These are phyloP conservation scores for Aureobasidium sp. DNA, from an alignment of 2,329 filamentous ascomycete species.

Conservation along the genomic window DNA sequence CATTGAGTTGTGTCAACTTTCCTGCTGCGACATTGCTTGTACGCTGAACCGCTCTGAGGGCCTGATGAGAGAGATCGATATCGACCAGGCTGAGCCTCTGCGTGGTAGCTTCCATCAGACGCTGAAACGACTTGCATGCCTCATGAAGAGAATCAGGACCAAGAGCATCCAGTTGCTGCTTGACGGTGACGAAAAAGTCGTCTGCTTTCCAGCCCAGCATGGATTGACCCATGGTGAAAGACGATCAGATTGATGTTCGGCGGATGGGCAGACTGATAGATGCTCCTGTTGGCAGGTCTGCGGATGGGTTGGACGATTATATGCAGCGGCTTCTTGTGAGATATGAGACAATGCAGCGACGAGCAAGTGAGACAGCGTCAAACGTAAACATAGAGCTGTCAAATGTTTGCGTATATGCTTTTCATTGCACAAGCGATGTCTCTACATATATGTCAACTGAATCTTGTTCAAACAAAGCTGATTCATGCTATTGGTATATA, in stretches of 20 bases:
- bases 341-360: background rate
- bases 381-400: background rate
- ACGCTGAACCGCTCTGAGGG: background rate
- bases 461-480: background rate
- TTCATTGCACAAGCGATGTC: background rate
- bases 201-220: slow-evolving; percentile 2
- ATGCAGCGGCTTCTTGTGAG: background rate
- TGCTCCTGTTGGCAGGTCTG: background rate
- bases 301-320: background rate
- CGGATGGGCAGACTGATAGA: background rate
- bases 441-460: background rate
- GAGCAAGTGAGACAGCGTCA: background rate
- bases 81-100: background rate
- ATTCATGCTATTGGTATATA: background rate
- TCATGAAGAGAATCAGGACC: background rate
- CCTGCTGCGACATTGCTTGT: background rate
- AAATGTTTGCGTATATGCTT: background rate
- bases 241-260: background rate
- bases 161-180: background rate
- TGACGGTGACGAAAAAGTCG: background rate
- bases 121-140: background rate
- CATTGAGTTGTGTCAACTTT: background rate
- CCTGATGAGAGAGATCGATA: background rate
- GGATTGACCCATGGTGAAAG: background rate
- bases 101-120: background rate